Base-by-base conservation (phyloP, 768 basidiomycete species). In the Mycena vulgaris region DNA sequence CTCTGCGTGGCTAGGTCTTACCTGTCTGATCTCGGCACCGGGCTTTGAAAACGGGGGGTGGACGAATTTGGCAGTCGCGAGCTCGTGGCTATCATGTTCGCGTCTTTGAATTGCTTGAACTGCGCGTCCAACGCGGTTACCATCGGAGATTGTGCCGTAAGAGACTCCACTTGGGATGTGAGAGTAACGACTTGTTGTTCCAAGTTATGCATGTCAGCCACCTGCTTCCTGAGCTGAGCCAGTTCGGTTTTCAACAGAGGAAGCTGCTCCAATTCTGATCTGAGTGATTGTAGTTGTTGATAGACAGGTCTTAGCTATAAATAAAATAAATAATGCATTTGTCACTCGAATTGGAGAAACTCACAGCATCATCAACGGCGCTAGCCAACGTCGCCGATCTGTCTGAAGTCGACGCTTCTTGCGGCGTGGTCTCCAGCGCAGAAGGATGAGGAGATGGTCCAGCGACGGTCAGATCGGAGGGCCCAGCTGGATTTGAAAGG, bases 221-320 rank as follows among this genome's bases (percentile, higher is more conserved):
- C 76, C 66, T 84, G 78, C 19, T 65, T 71, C 55, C 80, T 79
- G 25, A 86, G 75, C 65, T 80, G 80, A 19, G 63, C 70, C 9
- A 83, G 28, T 63, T 86, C 83, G 25, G 72, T 70, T 66, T 81
- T 79, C 17, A 83, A 75, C n/a, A 70, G 63, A 51, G 79, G 79
- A 72, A 84, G 75, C 40, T 78, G 73, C 37, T 82, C 79, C 25
- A 89, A 74, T 73, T 89, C 87, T 37, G 81, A 75, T 75, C 84
- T 86, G 58, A 89, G 80, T 4, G 80, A 78, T 63, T 85, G 80
- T 25, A 89, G 75, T 73, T 89, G 89, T 57, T 84, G 83, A 61
- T 87, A 83, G 17, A 92, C 75, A 21, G 90, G 89, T 40, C 82
- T 84, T 63, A 89, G 72, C 89, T 89, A 56, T 39, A 68, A 62